Conservation (phyloP, 2,329 filamentous ascomycete species). For the Sclerotinia nivalis region DNA sequence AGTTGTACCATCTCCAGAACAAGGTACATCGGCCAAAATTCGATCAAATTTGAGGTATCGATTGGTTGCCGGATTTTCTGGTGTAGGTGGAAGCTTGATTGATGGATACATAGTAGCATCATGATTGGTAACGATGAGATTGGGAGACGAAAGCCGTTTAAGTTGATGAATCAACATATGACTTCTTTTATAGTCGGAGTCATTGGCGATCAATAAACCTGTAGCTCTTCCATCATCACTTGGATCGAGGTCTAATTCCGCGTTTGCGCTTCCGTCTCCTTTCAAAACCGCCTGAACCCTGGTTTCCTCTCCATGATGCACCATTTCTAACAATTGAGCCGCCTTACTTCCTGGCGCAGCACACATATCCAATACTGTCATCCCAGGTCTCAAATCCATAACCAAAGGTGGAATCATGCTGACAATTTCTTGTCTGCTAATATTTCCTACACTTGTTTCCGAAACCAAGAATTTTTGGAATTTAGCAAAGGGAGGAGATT, state of each 20-base stretch:
- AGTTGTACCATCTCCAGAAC: conserved; percentile 90
- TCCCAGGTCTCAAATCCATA: conserved; percentile 86
- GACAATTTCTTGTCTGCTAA: conserved; percentile 94
- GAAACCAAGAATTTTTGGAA: conserved; percentile 98
- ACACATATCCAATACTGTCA: conserved; percentile 93
- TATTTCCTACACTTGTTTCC: conserved; percentile 95
- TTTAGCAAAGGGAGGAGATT: conserved; percentile 88
- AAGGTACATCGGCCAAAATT: conserved; percentile 94
- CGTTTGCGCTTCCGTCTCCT: conserved; percentile 45
- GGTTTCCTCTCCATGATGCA: conserved; percentile 89
- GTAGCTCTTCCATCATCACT: conserved; percentile 84
- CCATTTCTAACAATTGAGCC: conserved; percentile 89
- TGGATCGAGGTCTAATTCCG: conserved; percentile 55
- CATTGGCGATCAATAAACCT: conserved; percentile 90
- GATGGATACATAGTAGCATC: conserved; percentile 95
- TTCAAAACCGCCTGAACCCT: conserved; percentile 70
- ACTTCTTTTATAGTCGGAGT: conserved; percentile 92
- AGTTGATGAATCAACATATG: conserved; percentile 98
- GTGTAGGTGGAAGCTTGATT: conserved; percentile 72
- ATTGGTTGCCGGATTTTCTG: conserved; percentile 55
- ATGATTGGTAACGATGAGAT: conserved; percentile 95
- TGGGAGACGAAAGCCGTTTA: conserved; percentile 94
- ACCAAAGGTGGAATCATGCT: conserved; percentile 98
- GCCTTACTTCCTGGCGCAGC: conserved; percentile 97
- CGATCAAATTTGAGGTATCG: conserved; percentile 95